These are phyloP conservation scores for Thelonectria olida DNA, from an alignment of 2,329 filamentous ascomycete species.

Conservation along the genomic window DNA sequence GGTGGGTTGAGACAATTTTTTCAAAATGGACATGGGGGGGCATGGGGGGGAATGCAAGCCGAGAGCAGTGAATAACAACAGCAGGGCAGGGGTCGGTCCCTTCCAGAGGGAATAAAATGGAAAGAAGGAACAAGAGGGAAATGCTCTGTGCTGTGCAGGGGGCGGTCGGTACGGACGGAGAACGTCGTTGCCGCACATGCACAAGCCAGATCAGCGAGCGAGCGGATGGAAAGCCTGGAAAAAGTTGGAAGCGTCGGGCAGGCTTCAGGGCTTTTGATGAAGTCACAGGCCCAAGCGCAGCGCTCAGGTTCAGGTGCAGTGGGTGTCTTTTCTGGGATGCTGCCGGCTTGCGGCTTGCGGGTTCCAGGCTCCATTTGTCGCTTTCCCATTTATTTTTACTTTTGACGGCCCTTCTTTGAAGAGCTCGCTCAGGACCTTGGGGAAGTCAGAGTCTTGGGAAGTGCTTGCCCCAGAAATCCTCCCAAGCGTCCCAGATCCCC, in stretches of 20 bases:
- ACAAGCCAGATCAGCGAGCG: not conserved
- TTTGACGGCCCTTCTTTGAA: conserved; percentile 4
- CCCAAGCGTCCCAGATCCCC: conserved; percentile 17
- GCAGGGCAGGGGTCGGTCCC: conserved; percentile 9
- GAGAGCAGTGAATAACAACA: conserved; percentile 29
- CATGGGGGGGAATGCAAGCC: conserved; percentile 35
- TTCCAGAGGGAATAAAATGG: conserved; percentile 3
- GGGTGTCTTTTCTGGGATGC: conserved; percentile 1
- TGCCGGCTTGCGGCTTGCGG: conserved; percentile 1
- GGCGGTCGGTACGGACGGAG: not conserved
- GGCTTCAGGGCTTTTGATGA: conserved; percentile 15
- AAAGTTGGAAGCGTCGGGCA: conserved; percentile 7
- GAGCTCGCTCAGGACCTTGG: conserved; percentile 7
- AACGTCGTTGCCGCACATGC: not conserved
- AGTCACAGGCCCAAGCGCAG: conserved; percentile 19
- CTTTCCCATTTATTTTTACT: conserved; percentile 8
- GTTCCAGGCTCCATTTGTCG: too few species aligned
- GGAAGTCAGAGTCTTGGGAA: conserved; percentile 10
- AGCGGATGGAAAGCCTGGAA: not conserved
- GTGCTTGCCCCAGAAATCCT: conserved; percentile 22
- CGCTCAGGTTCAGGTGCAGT: conserved; percentile 23
- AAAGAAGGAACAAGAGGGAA: conserved; percentile 4
- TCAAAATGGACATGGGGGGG: conserved; percentile 27
- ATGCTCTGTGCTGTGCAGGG: not conserved
- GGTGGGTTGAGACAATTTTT: conserved; percentile 41